Base-by-base conservation (phyloP, 805 yeast genomes). In the Candida fluviatilis region DNA sequence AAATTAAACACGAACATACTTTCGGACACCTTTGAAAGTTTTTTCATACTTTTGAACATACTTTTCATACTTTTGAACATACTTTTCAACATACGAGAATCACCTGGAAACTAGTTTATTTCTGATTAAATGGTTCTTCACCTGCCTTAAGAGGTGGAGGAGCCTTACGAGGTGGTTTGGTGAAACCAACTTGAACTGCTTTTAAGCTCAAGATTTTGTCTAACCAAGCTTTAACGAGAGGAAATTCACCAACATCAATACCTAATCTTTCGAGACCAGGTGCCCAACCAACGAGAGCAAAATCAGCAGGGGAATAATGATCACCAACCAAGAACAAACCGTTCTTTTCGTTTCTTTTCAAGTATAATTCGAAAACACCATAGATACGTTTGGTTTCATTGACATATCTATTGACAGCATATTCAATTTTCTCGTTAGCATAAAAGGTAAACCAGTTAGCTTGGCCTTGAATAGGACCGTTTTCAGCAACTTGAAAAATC, bases 401-500 rank as follows among this genome's bases (percentile, higher is more conserved):
- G 6, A 48, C 38, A 50, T 71, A 81, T 45, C 85, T 64, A 19
- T 71, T 61, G 36, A 74, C 71, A 14, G 68, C 84, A 50, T 76
- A 79, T 16, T 71, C 76, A 31, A 76, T 50, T 49, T 77, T 72
- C 43, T 75, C 84, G 0, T 62, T 55, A 4, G 82, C 76, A 48
- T 40, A 68, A 4, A 39, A 14, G 1, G 41, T 28, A 51, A 79
- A 81, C 51, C 73, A 80, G 42, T 57, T 53, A 30, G 74, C 75
- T 52, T 80, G 84, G 8, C 86, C 85, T 49, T 72, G 79, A 70
- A 71, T 75, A 40, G 85, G 84, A 23, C 82, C 75, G 18, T 45
- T 42, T 36, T 45, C 43, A 5, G 81, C 78, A 61, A 74, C 69
- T 48, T 78, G 82, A 66, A 76, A 80, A 31, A 66, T 64, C 6